Evolutionary conservation across 176 grass and related monocot genomes (phyloP).

Genomic region (Oryza officinalis): DNA sequence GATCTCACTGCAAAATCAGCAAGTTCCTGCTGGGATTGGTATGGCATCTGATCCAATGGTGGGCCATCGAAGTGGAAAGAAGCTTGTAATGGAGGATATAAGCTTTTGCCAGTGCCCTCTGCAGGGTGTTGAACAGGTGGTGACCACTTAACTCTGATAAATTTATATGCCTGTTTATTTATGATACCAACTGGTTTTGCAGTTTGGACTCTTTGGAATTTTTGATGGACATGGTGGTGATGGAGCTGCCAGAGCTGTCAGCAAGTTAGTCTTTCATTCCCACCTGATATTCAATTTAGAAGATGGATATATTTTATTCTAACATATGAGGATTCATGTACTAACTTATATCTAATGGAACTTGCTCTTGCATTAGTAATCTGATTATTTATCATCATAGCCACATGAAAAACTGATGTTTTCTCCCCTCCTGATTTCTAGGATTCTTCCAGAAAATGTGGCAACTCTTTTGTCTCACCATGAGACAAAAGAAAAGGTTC

Average conservation of each 20-base stretch:
- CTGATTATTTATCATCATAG: neutral
- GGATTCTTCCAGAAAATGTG: slow-evolving; percentile 71
- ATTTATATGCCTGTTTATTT: slow-evolving; percentile 15
- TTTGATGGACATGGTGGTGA: slow-evolving; percentile 91
- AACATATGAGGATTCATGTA: neutral
- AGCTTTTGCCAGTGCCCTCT: slow-evolving; percentile 72
- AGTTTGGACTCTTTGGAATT: slow-evolving; percentile 86
- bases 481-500: slow-evolving; percentile 61
- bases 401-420: slow-evolving; percentile 22
- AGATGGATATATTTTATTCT: slow-evolving; percentile 11
- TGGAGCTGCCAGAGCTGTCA: slow-evolving; percentile 73
- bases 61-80: slow-evolving; percentile 58
- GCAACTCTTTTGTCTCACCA: slow-evolving; percentile 60
- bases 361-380: neutral
- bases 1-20: slow-evolving; percentile 56
- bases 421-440: slow-evolving; percentile 48
- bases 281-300: slow-evolving; percentile 17
- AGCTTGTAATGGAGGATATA: slow-evolving; percentile 79
- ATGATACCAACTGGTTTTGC: slow-evolving; percentile 32
- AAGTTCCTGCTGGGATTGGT: slow-evolving; percentile 60
- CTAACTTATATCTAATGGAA: slow-evolving; percentile 3
- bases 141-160: slow-evolving; percentile 26
- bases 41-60: slow-evolving; percentile 84
- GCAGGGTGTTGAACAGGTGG: slow-evolving; percentile 61
- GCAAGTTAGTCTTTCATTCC: slow-evolving; percentile 56